A percentile compares a stretch with the other conserved stretches of the same genome.
These are phyloP conservation scores for Podospora comata DNA, from an alignment of 495 filamentous ascomycete genomes.

Conservation along the genomic window DNA sequence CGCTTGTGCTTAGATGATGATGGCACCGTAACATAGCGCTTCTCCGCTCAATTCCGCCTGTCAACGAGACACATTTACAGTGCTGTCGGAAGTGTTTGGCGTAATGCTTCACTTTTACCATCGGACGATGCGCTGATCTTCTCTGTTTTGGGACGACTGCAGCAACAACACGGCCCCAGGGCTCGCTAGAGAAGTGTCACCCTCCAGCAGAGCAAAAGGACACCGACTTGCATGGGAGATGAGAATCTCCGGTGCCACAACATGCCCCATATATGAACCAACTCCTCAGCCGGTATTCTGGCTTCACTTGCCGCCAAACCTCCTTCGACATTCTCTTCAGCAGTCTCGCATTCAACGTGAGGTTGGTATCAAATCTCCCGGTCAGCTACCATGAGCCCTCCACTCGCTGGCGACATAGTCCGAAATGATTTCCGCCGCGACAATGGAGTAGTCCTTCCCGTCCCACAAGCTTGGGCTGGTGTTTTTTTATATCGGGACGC, in stretches of 20 bases:
- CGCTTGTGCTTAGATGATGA: neutral
- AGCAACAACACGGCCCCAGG: neutral
- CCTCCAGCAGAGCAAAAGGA: neutral
- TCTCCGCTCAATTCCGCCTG: neutral
- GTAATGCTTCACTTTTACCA: neutral
- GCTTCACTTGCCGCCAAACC: neutral
- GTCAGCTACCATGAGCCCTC: neutral
- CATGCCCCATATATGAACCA: conserved; percentile 3
- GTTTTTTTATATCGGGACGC: neutral
- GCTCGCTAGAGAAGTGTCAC: neutral
- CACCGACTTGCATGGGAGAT: conserved; percentile 4
- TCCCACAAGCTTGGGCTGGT: neutral
- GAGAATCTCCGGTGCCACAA: conserved; percentile 10
- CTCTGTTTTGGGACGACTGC: neutral
- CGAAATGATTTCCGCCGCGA: neutral
- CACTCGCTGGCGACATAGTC: neutral
- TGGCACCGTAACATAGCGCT: neutral
- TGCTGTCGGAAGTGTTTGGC: neutral
- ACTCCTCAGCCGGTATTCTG: neutral
- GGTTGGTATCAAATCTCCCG: neutral
- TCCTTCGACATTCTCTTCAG: neutral
- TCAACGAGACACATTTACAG: neutral
- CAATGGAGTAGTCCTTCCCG: neutral
- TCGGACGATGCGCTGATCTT: neutral
- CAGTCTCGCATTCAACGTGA: neutral